These are phyloP conservation scores for Ampelomyces quisqualis DNA, from an alignment of 2,329 filamentous ascomycete species.

Conservation along the genomic window DNA sequence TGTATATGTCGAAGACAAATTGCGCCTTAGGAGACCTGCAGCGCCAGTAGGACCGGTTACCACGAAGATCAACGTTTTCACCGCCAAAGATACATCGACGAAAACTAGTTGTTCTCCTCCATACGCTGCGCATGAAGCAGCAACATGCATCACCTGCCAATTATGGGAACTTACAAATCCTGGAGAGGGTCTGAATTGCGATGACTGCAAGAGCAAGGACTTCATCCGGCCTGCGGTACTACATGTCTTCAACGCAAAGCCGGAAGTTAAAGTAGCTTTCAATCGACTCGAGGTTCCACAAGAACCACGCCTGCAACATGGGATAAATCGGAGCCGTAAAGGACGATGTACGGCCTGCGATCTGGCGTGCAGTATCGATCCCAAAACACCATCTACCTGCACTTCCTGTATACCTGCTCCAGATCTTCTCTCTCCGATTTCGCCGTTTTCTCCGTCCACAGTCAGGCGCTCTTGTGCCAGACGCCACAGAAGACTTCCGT, in stretches of 20 bases:
- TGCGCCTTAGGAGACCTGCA: slow-evolving; percentile 8
- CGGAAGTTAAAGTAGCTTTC: slow-evolving; percentile 7
- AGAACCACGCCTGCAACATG: slow-evolving; percentile 1
- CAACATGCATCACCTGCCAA: slow-evolving; percentile 25
- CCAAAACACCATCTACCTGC: slow-evolving; percentile 11
- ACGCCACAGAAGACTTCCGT: slow-evolving; percentile 33
- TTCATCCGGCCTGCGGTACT: slow-evolving; percentile 2
- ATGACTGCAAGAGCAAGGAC: slow-evolving; percentile 17
- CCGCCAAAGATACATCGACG: slow-evolving; percentile 14
- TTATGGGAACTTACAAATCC: slow-evolving; percentile 28
- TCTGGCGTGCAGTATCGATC: slow-evolving; percentile 18
- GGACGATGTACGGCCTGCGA: slow-evolving; percentile 30
- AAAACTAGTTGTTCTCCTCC: slow-evolving; percentile 11
- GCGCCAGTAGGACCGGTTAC: slow-evolving; percentile 19
- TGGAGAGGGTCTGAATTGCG: slow-evolving; percentile 22
- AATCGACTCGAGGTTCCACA: slow-evolving; percentile 13
- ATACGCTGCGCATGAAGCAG: slow-evolving; percentile 5
- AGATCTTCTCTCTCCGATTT: slow-evolving; percentile 12
- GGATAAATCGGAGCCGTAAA: not conserved
- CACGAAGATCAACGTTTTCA: slow-evolving; percentile 27
- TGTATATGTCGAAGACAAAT: slow-evolving; percentile 12
- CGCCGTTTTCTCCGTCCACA: slow-evolving; percentile 7
- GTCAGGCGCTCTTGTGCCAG: slow-evolving; percentile 35
- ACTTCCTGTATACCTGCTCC: slow-evolving; percentile 14
- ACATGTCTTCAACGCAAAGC: not conserved